phyloP scores from a whole-genome alignment of 768 basidiomycete species.

The Chlorophyllum brunneum region DNA sequence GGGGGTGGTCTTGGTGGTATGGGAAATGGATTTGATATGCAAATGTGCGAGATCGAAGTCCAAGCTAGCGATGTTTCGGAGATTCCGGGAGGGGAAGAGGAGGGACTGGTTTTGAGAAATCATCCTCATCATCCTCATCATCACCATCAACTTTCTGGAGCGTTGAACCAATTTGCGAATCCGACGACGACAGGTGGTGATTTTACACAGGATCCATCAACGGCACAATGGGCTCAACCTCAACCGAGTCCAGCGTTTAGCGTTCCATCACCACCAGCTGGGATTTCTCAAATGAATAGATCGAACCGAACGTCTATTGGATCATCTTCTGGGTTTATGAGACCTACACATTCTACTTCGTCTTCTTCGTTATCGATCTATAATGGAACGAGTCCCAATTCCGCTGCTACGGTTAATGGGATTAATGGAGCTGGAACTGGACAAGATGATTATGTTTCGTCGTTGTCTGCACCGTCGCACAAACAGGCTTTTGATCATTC shows the following conservation, averaged over 20 bases:
- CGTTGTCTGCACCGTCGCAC: slow-evolving; percentile 67
- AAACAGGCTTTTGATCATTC: slow-evolving; percentile 63
- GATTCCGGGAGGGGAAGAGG: slow-evolving; percentile 56
- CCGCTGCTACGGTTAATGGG: too few relatives aligned
- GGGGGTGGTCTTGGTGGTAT: too few relatives aligned
- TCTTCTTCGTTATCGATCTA: too few relatives aligned
- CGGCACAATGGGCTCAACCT: slow-evolving; percentile 40
- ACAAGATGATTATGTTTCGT: slow-evolving; percentile 37
- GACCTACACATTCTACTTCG: too few relatives aligned
- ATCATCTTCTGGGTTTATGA: too few relatives aligned
- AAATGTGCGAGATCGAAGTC: slow-evolving; percentile 60
- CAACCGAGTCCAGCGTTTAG: slow-evolving; percentile 37
- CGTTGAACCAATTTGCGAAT: slow-evolving; percentile 11
- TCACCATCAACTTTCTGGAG: neutral
- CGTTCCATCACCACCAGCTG: too few relatives aligned
- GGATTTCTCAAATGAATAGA: too few relatives aligned
- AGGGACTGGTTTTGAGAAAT: slow-evolving; percentile 37
- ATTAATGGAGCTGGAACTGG: too few relatives aligned
- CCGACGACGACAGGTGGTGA: too few relatives aligned
- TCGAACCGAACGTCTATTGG: too few relatives aligned
- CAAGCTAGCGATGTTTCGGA: slow-evolving; percentile 47
- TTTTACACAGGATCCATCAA: slow-evolving; percentile 22
- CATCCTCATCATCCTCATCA: neutral
- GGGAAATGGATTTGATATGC: slow-evolving; percentile 38
- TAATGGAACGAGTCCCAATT: too few relatives aligned